Percentiles rank a stretch among this genome's conserved stretches.
phyloP scores from a whole-genome alignment of 129 eudicot genomes.

The Escallonia herrerae region DNA sequence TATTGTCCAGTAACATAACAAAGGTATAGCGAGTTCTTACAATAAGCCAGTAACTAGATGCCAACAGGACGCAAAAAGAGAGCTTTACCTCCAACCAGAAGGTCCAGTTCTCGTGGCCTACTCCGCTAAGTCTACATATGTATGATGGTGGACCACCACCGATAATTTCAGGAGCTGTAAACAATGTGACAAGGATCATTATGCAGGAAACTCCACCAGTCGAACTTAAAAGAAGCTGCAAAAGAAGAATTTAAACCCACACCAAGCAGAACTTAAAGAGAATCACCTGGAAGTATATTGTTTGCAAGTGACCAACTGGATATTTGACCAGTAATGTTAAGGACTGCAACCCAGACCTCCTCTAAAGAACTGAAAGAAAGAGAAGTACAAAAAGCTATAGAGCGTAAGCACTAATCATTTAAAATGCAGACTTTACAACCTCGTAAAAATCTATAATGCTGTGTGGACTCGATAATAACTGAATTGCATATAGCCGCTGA shows the following conservation, averaged over 20 bases:
- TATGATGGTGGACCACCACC: conserved; percentile 81
- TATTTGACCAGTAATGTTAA: conserved; percentile 88
- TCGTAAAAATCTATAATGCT: no score
- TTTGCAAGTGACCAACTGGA: conserved; percentile 89
- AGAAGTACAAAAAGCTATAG: not conserved
- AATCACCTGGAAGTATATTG: conserved; percentile 65
- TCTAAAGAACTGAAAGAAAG: conserved; percentile 61
- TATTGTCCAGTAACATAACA: no score
- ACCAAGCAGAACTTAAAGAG: not conserved
- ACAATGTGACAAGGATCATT: conserved; percentile 10
- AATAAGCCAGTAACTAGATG: not conserved
- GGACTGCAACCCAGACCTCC: conserved; percentile 98
- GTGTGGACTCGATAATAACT: no score
- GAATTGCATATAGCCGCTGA: no score
- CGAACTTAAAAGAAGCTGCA: no score
- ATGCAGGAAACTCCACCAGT: not conserved
- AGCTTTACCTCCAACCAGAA: conserved; percentile 93
- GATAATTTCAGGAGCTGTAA: conserved; percentile 62
- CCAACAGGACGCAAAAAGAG: not conserved
- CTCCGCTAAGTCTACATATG: conserved; percentile 85
- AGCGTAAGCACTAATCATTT: no score
- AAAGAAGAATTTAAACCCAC: not conserved
- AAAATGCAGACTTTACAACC: no score
- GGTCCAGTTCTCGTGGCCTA: conserved; percentile 69
- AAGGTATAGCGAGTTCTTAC: no score